A percentile compares a stretch with the other conserved stretches of the same genome.
Evolutionary conservation across 768 basidiomycete species (phyloP).

Genomic region (Rubroboletus satanas): DNA sequence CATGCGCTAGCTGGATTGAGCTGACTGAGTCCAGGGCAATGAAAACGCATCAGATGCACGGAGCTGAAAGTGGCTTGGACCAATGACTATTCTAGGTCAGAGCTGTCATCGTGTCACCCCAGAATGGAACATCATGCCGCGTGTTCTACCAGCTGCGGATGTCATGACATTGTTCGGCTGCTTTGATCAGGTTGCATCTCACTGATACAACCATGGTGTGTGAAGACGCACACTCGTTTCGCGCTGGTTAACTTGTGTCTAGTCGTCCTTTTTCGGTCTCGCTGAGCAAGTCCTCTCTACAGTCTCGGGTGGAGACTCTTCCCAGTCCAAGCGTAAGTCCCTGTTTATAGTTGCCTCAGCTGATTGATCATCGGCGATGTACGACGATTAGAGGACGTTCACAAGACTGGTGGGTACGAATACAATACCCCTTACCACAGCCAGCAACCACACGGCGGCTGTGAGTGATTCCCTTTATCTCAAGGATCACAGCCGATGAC

Average conservation of each 20-base stretch:
- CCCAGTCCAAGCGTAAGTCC: slow-evolving; percentile 2
- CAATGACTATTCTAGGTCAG: slow-evolving; percentile 2
- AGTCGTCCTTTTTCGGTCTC: slow-evolving; percentile 68
- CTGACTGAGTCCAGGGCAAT: neutral
- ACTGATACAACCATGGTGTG: slow-evolving; percentile 24
- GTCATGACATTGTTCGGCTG: slow-evolving; percentile 8
- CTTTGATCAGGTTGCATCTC: slow-evolving; percentile 5
- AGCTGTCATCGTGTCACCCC: slow-evolving; percentile 20
- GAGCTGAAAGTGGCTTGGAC: neutral
- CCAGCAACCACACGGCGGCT: slow-evolving; percentile 22
- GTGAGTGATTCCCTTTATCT: slow-evolving; percentile 13
- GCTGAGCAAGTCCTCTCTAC: slow-evolving; percentile 64
- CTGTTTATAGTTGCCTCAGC: neutral
- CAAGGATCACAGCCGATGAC: slow-evolving; percentile 8
- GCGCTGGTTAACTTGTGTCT: neutral
- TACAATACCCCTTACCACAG: slow-evolving; percentile 55
- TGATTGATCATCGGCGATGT: slow-evolving; percentile 12
- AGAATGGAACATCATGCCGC: slow-evolving; percentile 22
- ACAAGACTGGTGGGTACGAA: slow-evolving; percentile 62
- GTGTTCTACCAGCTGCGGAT: neutral
- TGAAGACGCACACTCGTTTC: neutral
- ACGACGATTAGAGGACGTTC: slow-evolving; percentile 36
- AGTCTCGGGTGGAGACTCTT: slow-evolving; percentile 31
- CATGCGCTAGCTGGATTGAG: neutral
- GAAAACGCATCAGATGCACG: neutral